Percentiles rank a stretch among this genome's conserved stretches.
phyloP scores from a whole-genome alignment of 1,139 yeast genomes.

The Entelexis sorbosivorans region DNA sequence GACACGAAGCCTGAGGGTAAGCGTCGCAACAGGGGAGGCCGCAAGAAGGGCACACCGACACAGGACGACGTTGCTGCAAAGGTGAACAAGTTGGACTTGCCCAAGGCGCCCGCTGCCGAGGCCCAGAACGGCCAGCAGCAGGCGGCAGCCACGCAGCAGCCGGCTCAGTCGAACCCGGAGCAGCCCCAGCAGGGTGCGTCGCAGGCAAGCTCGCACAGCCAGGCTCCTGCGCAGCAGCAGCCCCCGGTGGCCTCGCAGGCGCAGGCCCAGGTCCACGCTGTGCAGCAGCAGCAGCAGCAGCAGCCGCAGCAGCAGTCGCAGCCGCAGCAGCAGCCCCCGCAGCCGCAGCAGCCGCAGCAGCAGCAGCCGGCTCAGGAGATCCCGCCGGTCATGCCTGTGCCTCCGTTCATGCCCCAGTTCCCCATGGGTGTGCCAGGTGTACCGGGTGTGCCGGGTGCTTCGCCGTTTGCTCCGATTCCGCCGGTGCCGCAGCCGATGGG shows the following conservation, averaged over 20 bases:
- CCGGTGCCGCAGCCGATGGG: constrained; percentile 11
- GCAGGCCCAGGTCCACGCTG: constrained; percentile 10
- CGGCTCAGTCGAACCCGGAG: constrained; percentile 7
- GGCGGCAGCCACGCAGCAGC: constrained; percentile 2
- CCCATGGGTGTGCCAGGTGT: constrained; percentile 6
- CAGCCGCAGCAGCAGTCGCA: neutral
- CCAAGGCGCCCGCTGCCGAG: constrained; percentile 20
- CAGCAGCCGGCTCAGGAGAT: constrained; percentile 4
- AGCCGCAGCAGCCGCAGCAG: constrained; percentile 5
- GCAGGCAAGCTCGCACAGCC: neutral
- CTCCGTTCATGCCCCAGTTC: constrained; percentile 14
- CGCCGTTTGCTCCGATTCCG: constrained; percentile 4
- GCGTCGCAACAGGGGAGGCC: constrained; percentile 3
- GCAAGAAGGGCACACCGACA: constrained; percentile 11
- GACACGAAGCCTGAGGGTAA: constrained; percentile 6
- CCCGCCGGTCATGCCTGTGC: constrained; percentile 5
- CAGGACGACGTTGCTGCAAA: constrained; percentile 9
- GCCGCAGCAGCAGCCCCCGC: constrained; percentile 6
- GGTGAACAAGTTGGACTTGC: constrained; percentile 15
- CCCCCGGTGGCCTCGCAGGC: constrained; percentile 9
- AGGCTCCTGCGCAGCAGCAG: constrained; percentile 8
- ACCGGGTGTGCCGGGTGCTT: constrained; percentile 3
- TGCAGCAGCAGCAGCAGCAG: constrained; percentile 14
- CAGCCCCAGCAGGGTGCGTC: constrained; percentile 12
- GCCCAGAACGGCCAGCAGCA: constrained; percentile 7